Percentiles rank a stretch among this genome's conserved stretches.
phyloP scores from a whole-genome alignment of 2,329 filamentous ascomycete genomes.

The Clathrospora elynae region DNA sequence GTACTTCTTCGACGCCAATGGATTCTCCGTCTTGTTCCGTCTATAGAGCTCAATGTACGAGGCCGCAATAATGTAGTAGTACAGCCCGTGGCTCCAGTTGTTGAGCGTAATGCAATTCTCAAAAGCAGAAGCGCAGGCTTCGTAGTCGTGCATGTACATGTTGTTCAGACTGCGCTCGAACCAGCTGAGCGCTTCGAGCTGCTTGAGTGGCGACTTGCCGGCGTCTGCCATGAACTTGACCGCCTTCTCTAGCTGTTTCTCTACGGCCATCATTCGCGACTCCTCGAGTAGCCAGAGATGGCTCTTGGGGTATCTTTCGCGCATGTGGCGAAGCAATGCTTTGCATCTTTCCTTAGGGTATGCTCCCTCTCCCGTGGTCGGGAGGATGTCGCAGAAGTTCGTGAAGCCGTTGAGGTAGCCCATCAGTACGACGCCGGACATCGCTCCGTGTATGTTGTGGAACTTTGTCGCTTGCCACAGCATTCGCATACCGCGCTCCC shows the following conservation, averaged over 20 bases:
- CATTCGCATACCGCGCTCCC: conserved; percentile 78
- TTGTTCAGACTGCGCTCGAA: conserved; percentile 82
- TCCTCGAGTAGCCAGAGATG: conserved; percentile 89
- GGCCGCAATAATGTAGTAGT: conserved; percentile 84
- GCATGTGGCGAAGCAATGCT: conserved; percentile 73
- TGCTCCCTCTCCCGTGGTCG: conserved; percentile 62
- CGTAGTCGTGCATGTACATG: conserved; percentile 80
- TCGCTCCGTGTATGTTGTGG: conserved; percentile 87
- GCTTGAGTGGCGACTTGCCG: conserved; percentile 75
- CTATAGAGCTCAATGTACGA: conserved; percentile 84
- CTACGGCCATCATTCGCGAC: conserved; percentile 73
- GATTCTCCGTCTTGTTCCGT: conserved; percentile 51
- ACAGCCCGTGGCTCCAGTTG: conserved; percentile 87
- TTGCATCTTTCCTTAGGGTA: conserved; percentile 74
- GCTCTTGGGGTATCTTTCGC: conserved; percentile 76
- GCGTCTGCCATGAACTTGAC: conserved; percentile 67
- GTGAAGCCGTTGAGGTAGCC: conserved; percentile 88
- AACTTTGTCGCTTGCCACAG: conserved; percentile 90
- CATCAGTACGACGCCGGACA: conserved; percentile 79
- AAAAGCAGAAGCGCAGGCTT: conserved; percentile 75
- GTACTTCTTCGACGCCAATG: conserved; percentile 53
- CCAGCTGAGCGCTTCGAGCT: conserved; percentile 80
- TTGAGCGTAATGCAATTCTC: conserved; percentile 62
- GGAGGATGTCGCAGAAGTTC: conserved; percentile 85
- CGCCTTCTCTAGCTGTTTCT: conserved; percentile 69